phyloP scores from a whole-genome alignment of 2,329 filamentous ascomycete genomes.

The Tolypocladium nubicola region DNA sequence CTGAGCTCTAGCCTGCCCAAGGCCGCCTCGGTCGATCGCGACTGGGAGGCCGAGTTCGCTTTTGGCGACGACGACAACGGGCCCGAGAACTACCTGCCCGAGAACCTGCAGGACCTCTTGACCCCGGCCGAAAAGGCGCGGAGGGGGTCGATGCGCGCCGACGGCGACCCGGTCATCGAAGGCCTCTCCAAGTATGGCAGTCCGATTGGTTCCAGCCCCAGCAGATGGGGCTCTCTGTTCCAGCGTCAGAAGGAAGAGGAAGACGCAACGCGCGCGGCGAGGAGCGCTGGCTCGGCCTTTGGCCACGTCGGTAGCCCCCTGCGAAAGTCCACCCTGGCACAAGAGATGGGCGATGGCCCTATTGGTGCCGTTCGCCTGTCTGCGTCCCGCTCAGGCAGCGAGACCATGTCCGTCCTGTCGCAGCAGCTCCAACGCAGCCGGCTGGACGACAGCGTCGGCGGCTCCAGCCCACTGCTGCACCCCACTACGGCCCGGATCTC shows the following conservation, averaged over 20 bases:
- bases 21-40: conserved; percentile 50
- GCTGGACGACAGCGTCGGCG: conserved; percentile 34
- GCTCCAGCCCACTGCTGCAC: conserved; percentile 38
- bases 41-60: conserved; percentile 59
- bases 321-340: conserved; percentile 50
- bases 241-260: conserved; percentile 51
- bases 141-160: conserved; percentile 46
- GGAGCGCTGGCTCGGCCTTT: conserved; percentile 40
- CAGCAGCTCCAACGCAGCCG: conserved; percentile 53
- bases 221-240: conserved; percentile 50
- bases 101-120: conserved; percentile 53
- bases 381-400: conserved; percentile 29
- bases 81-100: conserved; percentile 57
- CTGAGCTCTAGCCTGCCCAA: conserved; percentile 59
- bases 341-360: conserved; percentile 33
- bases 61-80: conserved; percentile 58
- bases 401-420: conserved; percentile 47
- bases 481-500: conserved; percentile 33
- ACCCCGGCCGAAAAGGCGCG: conserved; percentile 59
- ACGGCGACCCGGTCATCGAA: conserved; percentile 38
- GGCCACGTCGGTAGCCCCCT: conserved; percentile 57
- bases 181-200: conserved; percentile 50
- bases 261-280: conserved; percentile 26
- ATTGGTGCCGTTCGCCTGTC: conserved; percentile 23
- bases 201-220: conserved; percentile 47